These are phyloP conservation scores for Coniophora puteana DNA, from an alignment of 1,284 basidiomycete species.

Conservation along the genomic window DNA sequence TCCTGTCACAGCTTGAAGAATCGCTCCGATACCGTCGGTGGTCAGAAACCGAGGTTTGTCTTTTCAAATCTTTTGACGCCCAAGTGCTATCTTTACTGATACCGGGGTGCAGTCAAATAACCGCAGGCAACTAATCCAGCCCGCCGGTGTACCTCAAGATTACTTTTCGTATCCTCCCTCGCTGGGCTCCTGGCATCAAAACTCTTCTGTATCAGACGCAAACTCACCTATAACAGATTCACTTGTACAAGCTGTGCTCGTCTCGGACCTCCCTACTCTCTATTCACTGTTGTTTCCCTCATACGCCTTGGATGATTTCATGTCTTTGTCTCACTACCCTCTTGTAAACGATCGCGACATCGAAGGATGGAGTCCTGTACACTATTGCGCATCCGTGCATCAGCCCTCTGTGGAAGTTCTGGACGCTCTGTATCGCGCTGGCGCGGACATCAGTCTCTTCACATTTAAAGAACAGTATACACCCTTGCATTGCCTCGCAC, in stretches of 20 bases:
- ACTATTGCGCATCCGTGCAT: constrained; percentile 57
- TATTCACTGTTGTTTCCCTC: constrained; percentile 52
- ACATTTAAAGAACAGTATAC: constrained; percentile 63
- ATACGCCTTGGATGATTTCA: too few relatives aligned
- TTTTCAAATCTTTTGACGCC: constrained; percentile 5
- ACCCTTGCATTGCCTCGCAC: constrained; percentile 66
- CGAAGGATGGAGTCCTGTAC: constrained; percentile 67
- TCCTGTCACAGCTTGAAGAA: constrained; percentile 67
- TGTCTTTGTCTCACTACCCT: constrained; percentile 39
- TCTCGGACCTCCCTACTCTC: constrained; percentile 45
- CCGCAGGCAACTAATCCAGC: too few relatives aligned
- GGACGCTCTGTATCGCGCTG: constrained; percentile 67
- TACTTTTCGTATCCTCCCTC: too few relatives aligned
- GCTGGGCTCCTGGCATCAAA: not conserved
- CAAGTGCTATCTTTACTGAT: constrained; percentile 7
- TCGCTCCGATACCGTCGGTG: constrained; percentile 56
- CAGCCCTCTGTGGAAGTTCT: constrained; percentile 57
- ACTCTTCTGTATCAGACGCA: constrained; percentile 30
- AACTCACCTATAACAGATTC: constrained; percentile 39
- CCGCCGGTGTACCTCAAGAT: too few relatives aligned
- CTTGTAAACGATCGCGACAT: constrained; percentile 62
- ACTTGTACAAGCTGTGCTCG: constrained; percentile 48
- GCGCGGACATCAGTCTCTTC: constrained; percentile 67
- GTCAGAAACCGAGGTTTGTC: constrained; percentile 49
- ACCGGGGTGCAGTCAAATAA: constrained; percentile 11